Base-by-base conservation (phyloP, 2,329 filamentous ascomycete species). In the Cladophialophora carrionii region DNA sequence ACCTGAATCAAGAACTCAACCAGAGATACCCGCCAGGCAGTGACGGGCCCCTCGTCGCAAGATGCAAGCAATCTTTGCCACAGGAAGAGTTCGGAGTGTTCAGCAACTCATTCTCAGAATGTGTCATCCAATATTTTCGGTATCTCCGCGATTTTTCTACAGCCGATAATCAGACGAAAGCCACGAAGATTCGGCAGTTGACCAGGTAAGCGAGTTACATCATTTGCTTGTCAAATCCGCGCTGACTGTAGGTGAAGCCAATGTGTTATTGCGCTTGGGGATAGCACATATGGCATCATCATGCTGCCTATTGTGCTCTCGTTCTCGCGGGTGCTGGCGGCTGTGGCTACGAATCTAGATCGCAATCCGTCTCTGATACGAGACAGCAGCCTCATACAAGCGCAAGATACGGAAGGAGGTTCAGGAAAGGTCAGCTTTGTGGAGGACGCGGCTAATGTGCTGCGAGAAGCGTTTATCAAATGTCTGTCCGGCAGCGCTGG, bases 381-480 rank as follows among this genome's bases (percentile, higher is more conserved):
- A 79, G 51, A 76, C 76, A 62, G 71, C 78, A 79, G 68, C 71
- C 74, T 53, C 74, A 77, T 34, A 82, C 82, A 8, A 26, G 51
- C 59, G 14, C 52, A 64, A 24, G 53, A 61, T 24, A 46, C 63
- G 8, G 84, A 84, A 41, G 83, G 85, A 61, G 88, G 87, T 26
- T 87, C 88, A 29, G 87, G 89, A 59, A 86, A 88, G 71, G 86
- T 90, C 71, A 92, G 92, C 1, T 84, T 97, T 48, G 91, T 94
- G 10, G 94, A 96, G 76, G 87, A 89, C 29, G 92, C 92, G 1
- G 92, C 92, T 20, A 94, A 97, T 73, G 90, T 91, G 57, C 90
- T 97, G 65, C 90, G 96, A 67, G 90, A 92, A 74, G 92, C 93
- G 24, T 96, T 97, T 74, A 95, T 91, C 10, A 92, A 91, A 46